Percentiles rank a stretch among this genome's conserved stretches.
Evolutionary conservation across 305 asterid species (phyloP).

Genomic region (Plantago coronopus): DNA sequence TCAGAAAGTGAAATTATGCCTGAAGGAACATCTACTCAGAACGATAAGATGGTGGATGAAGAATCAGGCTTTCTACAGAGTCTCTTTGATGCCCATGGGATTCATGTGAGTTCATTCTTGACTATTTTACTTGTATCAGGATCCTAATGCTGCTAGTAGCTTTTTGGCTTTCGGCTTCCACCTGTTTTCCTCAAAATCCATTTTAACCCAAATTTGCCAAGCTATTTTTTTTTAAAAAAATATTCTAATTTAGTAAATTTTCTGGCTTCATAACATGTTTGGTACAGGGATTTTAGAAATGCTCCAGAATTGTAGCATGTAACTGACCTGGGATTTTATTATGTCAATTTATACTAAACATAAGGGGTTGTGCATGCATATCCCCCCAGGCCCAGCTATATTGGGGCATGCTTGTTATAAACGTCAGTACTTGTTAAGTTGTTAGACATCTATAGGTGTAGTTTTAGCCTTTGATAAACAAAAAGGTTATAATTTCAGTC

Average conservation of each 20-base stretch:
- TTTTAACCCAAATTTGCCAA: too few species aligned
- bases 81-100: constrained; percentile 78
- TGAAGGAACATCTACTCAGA: constrained; percentile 32
- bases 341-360: too few species aligned
- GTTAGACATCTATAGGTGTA: neutral
- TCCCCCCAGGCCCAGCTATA: too few species aligned
- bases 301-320: too few species aligned
- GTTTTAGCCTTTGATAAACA: constrained; percentile 7
- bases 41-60: constrained; percentile 45
- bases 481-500: neutral
- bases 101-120: constrained; percentile 58
- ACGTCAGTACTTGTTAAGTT: too few species aligned
- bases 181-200: too few species aligned
- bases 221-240: too few species aligned
- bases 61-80: constrained; percentile 61
- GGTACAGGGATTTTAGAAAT: too few species aligned
- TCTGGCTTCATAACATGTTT: neutral
- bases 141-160: constrained; percentile 6
- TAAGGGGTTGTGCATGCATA: too few species aligned
- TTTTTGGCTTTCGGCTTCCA: constrained; percentile 10
- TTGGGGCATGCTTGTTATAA: too few species aligned
- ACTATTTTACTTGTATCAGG: constrained; percentile 8
- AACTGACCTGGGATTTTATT: too few species aligned
- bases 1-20: constrained; percentile 28
- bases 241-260: too few species aligned